Conservation (phyloP, 768 basidiomycete genomes). For the Tylopilus sp. region DNA sequence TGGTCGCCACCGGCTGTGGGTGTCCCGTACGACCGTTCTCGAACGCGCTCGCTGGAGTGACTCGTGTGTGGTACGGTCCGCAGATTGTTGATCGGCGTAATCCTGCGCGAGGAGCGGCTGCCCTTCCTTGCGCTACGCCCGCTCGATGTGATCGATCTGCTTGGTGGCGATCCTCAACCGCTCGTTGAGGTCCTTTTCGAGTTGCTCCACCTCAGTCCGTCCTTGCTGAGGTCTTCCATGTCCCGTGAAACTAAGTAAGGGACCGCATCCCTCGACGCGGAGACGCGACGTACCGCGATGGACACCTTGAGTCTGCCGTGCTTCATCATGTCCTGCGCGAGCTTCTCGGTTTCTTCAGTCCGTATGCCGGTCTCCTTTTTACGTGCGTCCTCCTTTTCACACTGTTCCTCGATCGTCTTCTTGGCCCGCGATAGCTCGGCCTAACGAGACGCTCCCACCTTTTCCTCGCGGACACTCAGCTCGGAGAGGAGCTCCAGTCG, state of each 20-base stretch:
- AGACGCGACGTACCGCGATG: slow-evolving; percentile 52
- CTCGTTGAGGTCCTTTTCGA: slow-evolving; percentile 90
- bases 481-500: slow-evolving; percentile 82
- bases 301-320: slow-evolving; percentile 72
- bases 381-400: slow-evolving; percentile 57
- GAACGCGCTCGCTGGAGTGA: slow-evolving; percentile 52
- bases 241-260: slow-evolving; percentile 44
- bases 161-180: slow-evolving; percentile 80
- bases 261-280: background rate
- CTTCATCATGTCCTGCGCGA: slow-evolving; percentile 79
- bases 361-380: slow-evolving; percentile 67
- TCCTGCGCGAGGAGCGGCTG: slow-evolving; percentile 80
- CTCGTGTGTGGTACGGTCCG: slow-evolving; percentile 71
- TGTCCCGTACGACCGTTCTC: slow-evolving; percentile 58
- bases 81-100: slow-evolving; percentile 80
- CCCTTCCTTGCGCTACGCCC: slow-evolving; percentile 92
- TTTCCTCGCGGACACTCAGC: slow-evolving; percentile 79
- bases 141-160: slow-evolving; percentile 92
- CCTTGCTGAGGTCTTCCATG: slow-evolving; percentile 80
- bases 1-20: slow-evolving; percentile 65
- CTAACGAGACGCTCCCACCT: slow-evolving; percentile 77
- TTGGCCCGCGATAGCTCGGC: slow-evolving; percentile 65
- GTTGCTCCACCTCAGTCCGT: slow-evolving; percentile 84
- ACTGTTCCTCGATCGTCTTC: slow-evolving; percentile 64
- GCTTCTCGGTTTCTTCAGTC: slow-evolving; percentile 78